Conservation (phyloP, 1,284 basidiomycete species). For the Agroathelia rolfsii region DNA sequence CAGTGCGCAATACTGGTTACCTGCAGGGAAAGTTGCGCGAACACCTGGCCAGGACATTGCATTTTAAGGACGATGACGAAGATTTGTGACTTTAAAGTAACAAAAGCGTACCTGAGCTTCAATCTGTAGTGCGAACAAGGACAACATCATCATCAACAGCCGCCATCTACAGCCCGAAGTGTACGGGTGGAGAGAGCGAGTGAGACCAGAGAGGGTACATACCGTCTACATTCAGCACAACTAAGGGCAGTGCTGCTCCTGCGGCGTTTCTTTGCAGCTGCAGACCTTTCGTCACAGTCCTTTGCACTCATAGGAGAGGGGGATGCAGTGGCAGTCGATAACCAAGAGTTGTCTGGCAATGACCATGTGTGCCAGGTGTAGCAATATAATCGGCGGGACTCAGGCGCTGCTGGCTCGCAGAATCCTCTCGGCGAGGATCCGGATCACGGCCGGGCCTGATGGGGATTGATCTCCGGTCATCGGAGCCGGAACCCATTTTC, state of each 20-base stretch:
- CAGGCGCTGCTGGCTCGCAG: too few relatives aligned
- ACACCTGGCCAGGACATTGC: conserved; percentile 29
- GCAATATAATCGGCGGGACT: conserved; percentile 1
- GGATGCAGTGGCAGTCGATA: conserved; percentile 16
- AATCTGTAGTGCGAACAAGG: conserved; percentile 29
- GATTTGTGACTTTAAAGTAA: conserved; percentile 8
- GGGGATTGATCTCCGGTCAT: too few relatives aligned
- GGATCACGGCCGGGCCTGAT: too few relatives aligned
- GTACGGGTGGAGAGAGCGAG: conserved; percentile 10
- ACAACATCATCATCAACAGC: too few relatives aligned
- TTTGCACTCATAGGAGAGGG: too few relatives aligned
- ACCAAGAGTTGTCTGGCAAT: conserved; percentile 14
- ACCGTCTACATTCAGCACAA: conserved; percentile 56
- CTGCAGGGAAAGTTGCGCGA: conserved; percentile 55
- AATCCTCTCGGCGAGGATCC: too few relatives aligned
- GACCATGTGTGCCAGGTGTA: neutral
- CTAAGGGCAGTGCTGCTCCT: conserved; percentile 45
- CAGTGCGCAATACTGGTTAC: too few relatives aligned
- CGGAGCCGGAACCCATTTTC: too few relatives aligned
- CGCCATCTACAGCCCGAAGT: too few relatives aligned
- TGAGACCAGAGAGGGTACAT: conserved; percentile 11
- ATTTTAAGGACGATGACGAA: conserved; percentile 9
- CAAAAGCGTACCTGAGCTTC: conserved; percentile 46
- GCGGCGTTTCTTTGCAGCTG: too few relatives aligned
- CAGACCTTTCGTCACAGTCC: too few relatives aligned